Conservation (phyloP, 176 grass and related monocot genomes). For the Saccharum officinarum region DNA sequence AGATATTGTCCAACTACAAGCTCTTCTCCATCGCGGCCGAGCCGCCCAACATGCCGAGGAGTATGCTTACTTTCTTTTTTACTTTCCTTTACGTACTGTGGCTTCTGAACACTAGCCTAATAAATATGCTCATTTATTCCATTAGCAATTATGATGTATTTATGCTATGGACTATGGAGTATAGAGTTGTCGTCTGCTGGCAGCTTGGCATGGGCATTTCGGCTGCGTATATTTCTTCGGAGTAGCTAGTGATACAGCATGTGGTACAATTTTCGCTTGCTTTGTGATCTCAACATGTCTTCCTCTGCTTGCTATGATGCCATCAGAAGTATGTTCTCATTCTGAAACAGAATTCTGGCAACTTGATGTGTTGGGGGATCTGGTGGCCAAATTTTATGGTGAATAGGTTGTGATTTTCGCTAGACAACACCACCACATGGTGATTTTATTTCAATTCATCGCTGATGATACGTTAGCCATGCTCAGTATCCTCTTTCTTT, state of each 20-base stretch:
- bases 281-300: neutral
- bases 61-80: constrained; percentile 39
- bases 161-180: neutral
- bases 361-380: neutral
- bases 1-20: constrained; percentile 79
- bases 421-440: neutral
- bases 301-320: neutral
- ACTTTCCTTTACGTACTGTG: neutral
- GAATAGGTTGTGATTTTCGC: neutral
- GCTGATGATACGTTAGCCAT: neutral
- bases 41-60: constrained; percentile 65
- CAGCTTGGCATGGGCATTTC: neutral
- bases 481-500: neutral
- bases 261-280: neutral
- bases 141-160: neutral
- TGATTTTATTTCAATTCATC: neutral
- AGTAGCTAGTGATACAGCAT: neutral
- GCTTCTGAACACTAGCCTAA: neutral
- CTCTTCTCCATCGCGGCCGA: constrained; percentile 66
- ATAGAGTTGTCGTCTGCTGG: neutral
- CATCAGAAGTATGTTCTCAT: neutral
- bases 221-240: neutral
- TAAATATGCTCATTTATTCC: neutral
- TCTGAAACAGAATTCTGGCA: neutral
- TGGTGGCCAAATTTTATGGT: neutral